Evolutionary conservation across 441 rosid genomes (phyloP), one percentile per base, ranked within the genome.

Genomic region (Croton setiger): DNA sequence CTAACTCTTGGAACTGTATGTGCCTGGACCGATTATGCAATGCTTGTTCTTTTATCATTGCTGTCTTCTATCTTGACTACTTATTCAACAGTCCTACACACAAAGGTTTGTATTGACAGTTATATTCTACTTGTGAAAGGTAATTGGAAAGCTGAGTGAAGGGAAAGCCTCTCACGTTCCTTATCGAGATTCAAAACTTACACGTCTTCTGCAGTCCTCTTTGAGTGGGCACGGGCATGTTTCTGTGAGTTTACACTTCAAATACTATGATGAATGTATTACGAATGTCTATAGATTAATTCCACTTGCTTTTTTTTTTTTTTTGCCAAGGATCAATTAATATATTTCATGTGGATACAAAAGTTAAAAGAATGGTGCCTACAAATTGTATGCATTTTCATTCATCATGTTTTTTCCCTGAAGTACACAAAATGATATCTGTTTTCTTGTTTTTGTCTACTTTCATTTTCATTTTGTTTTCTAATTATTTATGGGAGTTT

Each of bases 121-220:
- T 48, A 13, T 69, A 63, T 63, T 70, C 75, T 63, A 53, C 33
- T 66, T 76, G 36, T 82, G 76, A 76, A n/a, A 96, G 99, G 99
- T 96, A 31, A 96, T 96, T 59, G 98, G 99, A 74, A 96, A 96
- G 76, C 75, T 96, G 75, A 93, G 98, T 68, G 99, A 96, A 79
- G 99, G 98, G 48, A 96, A 85, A 86, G 96, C 98, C 72, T 90
- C 90, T 75, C 99, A 96, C 78, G 96, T 96, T 83, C 99, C 99
- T 44, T 96, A 87, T 82, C 87, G 98, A 60, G 99, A 96, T 78
- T 96, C 99, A 63, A 96, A 96, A 83, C 95, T 96, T 65, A 96
- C 99, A 43, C 97, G 99, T 57, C 98, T 96, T 85, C 82, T 93
- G 87, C 99, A 96, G 73, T 91, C 99, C 75, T 96, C 99, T 21